Percentiles rank a stretch among this genome's conserved stretches.
These are phyloP conservation scores for Dalechampia spathulata DNA, from an alignment of 441 rosid species.

Conservation along the genomic window DNA sequence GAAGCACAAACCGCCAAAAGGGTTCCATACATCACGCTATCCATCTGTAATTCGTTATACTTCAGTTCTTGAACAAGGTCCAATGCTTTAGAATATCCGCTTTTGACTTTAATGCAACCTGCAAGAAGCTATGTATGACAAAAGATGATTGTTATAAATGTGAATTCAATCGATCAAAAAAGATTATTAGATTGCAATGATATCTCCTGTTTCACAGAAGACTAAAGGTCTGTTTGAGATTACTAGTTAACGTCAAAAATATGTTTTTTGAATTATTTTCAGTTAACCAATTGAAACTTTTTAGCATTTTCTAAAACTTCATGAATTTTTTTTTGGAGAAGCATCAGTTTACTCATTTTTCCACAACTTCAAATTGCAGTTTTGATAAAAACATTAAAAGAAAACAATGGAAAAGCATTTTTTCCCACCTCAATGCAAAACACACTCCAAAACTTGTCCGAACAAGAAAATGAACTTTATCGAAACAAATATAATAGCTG, in stretches of 20 bases:
- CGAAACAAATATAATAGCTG: not conserved
- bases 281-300: too few relatives aligned
- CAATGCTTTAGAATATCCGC: constrained; percentile 63
- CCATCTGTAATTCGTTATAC: constrained; percentile 53
- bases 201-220: not conserved
- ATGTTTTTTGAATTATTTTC: too few relatives aligned
- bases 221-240: too few relatives aligned
- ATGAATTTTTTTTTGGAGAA: too few relatives aligned
- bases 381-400: too few relatives aligned
- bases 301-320: too few relatives aligned
- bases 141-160: constrained; percentile 20
- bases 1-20: constrained; percentile 91
- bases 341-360: too few relatives aligned
- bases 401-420: too few relatives aligned
- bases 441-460: not conserved
- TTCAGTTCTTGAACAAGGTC: constrained; percentile 67
- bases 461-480: not conserved
- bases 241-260: too few relatives aligned
- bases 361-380: too few relatives aligned
- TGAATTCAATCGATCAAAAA: not conserved
- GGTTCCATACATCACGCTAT: constrained; percentile 72
- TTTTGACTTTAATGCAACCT: constrained; percentile 71
- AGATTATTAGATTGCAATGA: not conserved
- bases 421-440: too few relatives aligned
- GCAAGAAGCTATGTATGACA: constrained; percentile 61